A percentile compares a stretch with the other conserved stretches of the same genome.
Conservation (phyloP, 225 moss, liverwort and hornwort species). For the Asterella californica region DNA sequence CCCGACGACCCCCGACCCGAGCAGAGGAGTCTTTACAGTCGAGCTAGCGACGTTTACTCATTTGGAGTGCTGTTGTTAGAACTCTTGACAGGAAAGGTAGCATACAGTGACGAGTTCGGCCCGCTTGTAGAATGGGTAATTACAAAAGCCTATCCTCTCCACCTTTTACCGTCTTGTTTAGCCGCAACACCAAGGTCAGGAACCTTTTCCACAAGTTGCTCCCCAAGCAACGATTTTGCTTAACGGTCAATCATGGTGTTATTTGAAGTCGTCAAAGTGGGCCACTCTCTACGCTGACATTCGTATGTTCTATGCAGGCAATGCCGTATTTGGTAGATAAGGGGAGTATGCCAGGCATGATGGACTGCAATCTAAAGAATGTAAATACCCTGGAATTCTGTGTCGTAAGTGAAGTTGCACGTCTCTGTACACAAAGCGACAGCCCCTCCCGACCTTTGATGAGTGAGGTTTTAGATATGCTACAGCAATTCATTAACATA, state of each 20-base stretch:
- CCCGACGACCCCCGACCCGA: slow-evolving; percentile 12
- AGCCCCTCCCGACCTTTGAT: slow-evolving; percentile 34
- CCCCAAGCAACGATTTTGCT: no score
- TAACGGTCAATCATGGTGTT: no score
- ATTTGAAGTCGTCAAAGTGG: no score
- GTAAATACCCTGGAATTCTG: slow-evolving; percentile 35
- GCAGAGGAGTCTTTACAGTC: slow-evolving; percentile 23
- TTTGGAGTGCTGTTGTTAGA: slow-evolving; percentile 47
- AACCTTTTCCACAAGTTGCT: no score
- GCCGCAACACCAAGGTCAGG: no score
- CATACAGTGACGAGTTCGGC: slow-evolving; percentile 35
- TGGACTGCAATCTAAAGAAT: slow-evolving; percentile 43
- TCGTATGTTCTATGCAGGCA: slow-evolving; percentile 30
- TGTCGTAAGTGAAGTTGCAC: slow-evolving; percentile 45
- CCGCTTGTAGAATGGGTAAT: slow-evolving; percentile 44
- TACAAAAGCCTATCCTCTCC: no score
- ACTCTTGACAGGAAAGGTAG: slow-evolving; percentile 41
- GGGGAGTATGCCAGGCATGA: slow-evolving; percentile 36
- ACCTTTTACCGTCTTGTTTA: no score
- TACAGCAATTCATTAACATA: slow-evolving; percentile 40
- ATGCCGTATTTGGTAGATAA: slow-evolving; percentile 30
- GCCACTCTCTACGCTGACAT: no score
- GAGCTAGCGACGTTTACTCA: slow-evolving; percentile 39
- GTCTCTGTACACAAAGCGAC: slow-evolving; percentile 41
- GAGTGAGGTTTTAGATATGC: slow-evolving; percentile 40